Conservation (phyloP, 768 basidiomycete species). For the Pulveroboletus ravenelii region DNA sequence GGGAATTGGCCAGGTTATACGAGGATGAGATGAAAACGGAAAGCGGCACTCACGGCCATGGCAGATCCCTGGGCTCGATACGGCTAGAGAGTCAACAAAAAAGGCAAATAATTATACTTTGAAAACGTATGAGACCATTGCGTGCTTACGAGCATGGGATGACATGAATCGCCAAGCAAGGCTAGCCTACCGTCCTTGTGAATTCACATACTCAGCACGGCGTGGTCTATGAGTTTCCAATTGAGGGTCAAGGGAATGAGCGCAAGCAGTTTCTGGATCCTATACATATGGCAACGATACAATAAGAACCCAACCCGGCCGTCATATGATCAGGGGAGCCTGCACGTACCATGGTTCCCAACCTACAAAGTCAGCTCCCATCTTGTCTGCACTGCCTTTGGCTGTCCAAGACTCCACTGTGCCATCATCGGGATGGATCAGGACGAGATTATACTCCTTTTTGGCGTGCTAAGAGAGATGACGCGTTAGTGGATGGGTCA, state of each 20-base stretch:
- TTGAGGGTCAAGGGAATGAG: slow-evolving; percentile 42
- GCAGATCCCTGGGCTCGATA: slow-evolving; percentile 54
- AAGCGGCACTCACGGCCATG: slow-evolving; percentile 39
- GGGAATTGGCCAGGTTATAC: neutral
- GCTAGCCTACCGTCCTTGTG: slow-evolving; percentile 40
- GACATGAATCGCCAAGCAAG: slow-evolving; percentile 52
- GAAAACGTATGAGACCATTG: neutral
- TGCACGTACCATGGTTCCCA: slow-evolving; percentile 45
- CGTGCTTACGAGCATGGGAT: slow-evolving; percentile 46
- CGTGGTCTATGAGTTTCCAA: slow-evolving; percentile 47
- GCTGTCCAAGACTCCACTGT: slow-evolving; percentile 42
- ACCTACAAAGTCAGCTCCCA: slow-evolving; percentile 42
- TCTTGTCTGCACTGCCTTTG: slow-evolving; percentile 40
- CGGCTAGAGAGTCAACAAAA: slow-evolving; percentile 27
- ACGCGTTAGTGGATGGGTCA: neutral
- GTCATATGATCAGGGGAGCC: neutral
- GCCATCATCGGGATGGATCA: slow-evolving; percentile 38
- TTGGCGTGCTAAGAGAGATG: slow-evolving; percentile 27
- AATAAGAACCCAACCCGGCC: slow-evolving; percentile 2
- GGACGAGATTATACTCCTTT: slow-evolving; percentile 43
- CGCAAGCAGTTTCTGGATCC: slow-evolving; percentile 42
- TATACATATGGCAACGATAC: slow-evolving; percentile 4
- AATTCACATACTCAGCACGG: slow-evolving; percentile 45
- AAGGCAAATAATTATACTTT: neutral
- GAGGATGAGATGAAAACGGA: neutral